Evolutionary conservation across 2,329 filamentous ascomycete genomes (phyloP).

Genomic region (Fusarium hainanense): DNA sequence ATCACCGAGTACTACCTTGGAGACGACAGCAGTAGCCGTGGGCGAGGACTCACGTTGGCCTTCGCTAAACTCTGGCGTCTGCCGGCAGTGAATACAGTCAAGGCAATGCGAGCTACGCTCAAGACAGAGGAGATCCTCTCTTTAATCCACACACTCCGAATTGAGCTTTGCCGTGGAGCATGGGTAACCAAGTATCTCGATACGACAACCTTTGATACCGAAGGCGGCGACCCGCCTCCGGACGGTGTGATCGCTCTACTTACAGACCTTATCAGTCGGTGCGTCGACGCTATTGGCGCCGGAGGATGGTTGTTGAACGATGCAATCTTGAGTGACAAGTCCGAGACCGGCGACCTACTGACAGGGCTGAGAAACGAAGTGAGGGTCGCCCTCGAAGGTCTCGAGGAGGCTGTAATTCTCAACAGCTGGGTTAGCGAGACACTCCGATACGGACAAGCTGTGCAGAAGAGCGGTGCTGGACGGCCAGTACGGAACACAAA

Average conservation of each 20-base stretch:
- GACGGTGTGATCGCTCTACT: conserved; percentile 78
- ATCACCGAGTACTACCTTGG: conserved; percentile 75
- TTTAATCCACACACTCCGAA: conserved; percentile 76
- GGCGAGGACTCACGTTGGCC: conserved; percentile 72
- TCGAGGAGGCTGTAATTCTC: conserved; percentile 75
- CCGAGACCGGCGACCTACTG: conserved; percentile 72
- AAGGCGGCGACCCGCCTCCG: conserved; percentile 60
- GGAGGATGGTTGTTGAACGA: conserved; percentile 79
- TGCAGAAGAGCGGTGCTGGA: conserved; percentile 49
- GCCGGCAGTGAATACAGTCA: conserved; percentile 68
- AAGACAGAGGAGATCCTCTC: conserved; percentile 75
- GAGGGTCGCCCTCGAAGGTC: conserved; percentile 75
- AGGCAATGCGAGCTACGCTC: conserved; percentile 71
- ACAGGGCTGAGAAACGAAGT: conserved; percentile 74
- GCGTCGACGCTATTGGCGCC: conserved; percentile 79
- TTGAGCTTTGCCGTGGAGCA: conserved; percentile 78
- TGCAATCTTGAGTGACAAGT: conserved; percentile 61
- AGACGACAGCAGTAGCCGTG: conserved; percentile 71
- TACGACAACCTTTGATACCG: conserved; percentile 59
- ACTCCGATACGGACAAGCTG: conserved; percentile 66
- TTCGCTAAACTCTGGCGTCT: conserved; percentile 77
- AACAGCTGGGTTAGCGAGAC: conserved; percentile 73
- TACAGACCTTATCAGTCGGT: conserved; percentile 76
- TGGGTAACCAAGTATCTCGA: conserved; percentile 81
- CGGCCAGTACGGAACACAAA: conserved; percentile 48